Evolutionary conservation across 805 yeast species (phyloP), one percentile per base, ranked within the genome.

Genomic region (Candida corydali): DNA sequence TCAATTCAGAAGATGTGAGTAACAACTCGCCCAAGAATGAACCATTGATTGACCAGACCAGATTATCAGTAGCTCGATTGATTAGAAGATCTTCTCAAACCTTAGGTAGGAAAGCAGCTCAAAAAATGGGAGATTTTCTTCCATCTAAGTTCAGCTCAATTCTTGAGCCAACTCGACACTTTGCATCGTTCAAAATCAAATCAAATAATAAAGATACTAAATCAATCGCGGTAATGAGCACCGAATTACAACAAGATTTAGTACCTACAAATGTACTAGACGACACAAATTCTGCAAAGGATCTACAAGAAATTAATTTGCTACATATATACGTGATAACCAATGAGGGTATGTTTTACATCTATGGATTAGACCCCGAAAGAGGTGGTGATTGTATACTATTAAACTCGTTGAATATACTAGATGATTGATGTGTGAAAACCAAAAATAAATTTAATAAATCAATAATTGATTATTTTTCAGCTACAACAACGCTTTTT

Each of bases 361-460:
- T 83, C 34, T 91, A 86, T 57, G 82, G 82, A 2, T 63, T 91
- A 31, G 93, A 87, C 43, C 81, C 93, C 0, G 94, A 82, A 42
- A 63, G 89, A 37, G 98, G 98, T 1, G 98, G 98, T 2, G 96
- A 89, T 53, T 91, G 98, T 60, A 76, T 82, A 26, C 63, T 87
- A 42, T 63, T 85, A 38, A 77, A 80, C 42, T 95, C 86, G 51
- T 82, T 79, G 51, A 72, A 82, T 5, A 62, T 83, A 28, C 51
- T 65, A 20, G 70, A 62, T 20, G 54, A 47, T 35, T 36, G 32
- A 20, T 14, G 32, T 29, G 32, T 12, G 7, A 11, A 4, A 12
- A 29, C 32, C 32, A 29, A 29, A 12, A 12, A 12, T 3, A 18
- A 29, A n/a, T 10, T 29, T 10, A 8, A 17, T 17, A 8, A 10